Base-by-base conservation (phyloP, 208 protist genomes). In the Perkinsela sp. region DNA sequence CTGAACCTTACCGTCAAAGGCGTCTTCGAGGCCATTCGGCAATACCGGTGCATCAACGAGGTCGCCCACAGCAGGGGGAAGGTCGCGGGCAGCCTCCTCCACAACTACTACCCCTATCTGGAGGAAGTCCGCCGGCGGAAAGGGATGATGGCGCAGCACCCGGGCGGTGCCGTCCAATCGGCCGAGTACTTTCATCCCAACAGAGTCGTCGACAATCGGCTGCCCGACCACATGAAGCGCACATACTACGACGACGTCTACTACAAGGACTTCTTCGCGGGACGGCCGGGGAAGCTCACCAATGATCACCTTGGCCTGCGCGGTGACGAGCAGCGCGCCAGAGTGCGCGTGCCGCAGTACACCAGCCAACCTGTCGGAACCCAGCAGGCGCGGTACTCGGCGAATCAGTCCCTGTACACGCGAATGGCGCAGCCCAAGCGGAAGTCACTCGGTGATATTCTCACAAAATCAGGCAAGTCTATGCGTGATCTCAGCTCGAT, bases 211-310 rank as follows among this genome's bases (percentile, higher is more conserved):
- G 87, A 93, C 71, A 93, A 93, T 69, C 83, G 87, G 68, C 75
- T 93, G 66, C 87, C 87, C 1, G 87, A 93, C 68, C 87, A 93
- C 70, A 74, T 93, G 30, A 93, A 93, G 76, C 90, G 83, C 76
- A 85, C 85, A 65, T 93, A 93, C 77, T 93, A 93, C 71, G 87
- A 93, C 73, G 87, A 93, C 75, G 81, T 90, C 31, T 93, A 90
- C 76, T 90, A 84, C 83, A 86, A 86, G 74, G 87, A 93, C 68
- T 93, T 90, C 73, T 93, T 93, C 71, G 87, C 87, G 0, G 87
- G 87, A 31, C 87, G 78, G 73, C 82, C 81, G 71, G 87, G 89
- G 72, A 80, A 89, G 65, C 71, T 93, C 30, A 93, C 80, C 72
- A 85, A 93, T 74, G 81, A 84, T 30, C 83, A 83, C 70, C 87